Evolutionary conservation across 495 filamentous ascomycete genomes (phyloP).

Genomic region (Aspergillus hancockii): DNA sequence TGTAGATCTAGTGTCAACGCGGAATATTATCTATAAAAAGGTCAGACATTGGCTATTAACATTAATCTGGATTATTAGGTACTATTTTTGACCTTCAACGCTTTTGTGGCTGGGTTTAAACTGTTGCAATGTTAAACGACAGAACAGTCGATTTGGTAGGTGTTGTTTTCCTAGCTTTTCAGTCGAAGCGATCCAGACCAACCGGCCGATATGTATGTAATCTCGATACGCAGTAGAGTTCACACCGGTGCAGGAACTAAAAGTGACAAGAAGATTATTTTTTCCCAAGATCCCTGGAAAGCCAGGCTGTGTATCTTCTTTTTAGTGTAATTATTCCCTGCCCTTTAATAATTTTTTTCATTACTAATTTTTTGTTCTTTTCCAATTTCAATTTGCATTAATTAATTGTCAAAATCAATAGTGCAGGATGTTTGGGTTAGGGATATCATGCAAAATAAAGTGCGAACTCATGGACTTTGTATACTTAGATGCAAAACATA

Average conservation of each 20-base stretch:
- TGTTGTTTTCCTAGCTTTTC: not conserved
- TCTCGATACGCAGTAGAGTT: slow-evolving; percentile 17
- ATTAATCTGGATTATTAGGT: not conserved
- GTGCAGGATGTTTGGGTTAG: not conserved
- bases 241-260: slow-evolving; percentile 23
- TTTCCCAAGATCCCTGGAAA: slow-evolving; percentile 16
- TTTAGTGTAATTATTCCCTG: not conserved
- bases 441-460: not conserved
- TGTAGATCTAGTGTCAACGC: not conserved
- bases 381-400: not conserved
- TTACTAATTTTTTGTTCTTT: slow-evolving; percentile 3
- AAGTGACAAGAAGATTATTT: slow-evolving; percentile 6
- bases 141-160: not conserved
- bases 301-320: not conserved
- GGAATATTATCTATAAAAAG: slow-evolving; percentile 3
- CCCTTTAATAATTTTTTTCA: slow-evolving; percentile 2
- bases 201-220: slow-evolving; percentile 6
- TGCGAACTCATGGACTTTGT: not conserved
- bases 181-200: not conserved
- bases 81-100: not conserved
- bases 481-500: no score
- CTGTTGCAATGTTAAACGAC: not conserved
- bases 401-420: not conserved
- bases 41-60: not conserved
- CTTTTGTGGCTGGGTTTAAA: not conserved